These are phyloP conservation scores for Taiozyma sp. DNA, from an alignment of 1,139 yeast genomes.

Conservation along the genomic window DNA sequence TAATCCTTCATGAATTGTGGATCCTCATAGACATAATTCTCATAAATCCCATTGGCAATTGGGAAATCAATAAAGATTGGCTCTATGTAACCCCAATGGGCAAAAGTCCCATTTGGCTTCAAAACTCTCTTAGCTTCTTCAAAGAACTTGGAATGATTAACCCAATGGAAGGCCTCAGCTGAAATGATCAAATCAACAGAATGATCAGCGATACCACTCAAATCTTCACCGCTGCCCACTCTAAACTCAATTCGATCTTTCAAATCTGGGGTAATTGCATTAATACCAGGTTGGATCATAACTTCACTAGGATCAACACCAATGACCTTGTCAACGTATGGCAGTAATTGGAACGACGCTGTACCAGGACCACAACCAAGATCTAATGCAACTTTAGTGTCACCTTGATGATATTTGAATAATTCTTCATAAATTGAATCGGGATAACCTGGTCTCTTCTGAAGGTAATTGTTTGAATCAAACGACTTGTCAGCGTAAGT, in stretches of 20 bases:
- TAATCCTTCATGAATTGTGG: constrained; percentile 55
- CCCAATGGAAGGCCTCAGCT: constrained; percentile 83
- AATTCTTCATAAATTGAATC: constrained; percentile 42
- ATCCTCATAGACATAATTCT: constrained; percentile 31
- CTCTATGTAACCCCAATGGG: constrained; percentile 78
- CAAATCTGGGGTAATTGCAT: constrained; percentile 6
- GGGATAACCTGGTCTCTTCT: constrained; percentile 67
- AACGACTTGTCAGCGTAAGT: constrained; percentile 57
- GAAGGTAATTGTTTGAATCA: constrained; percentile 51
- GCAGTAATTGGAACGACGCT: constrained; percentile 52
- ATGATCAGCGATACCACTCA: constrained; percentile 18
- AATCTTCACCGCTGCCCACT: constrained; percentile 25
- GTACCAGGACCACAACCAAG: constrained; percentile 87
- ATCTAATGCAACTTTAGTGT: constrained; percentile 44
- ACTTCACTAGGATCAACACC: constrained; percentile 65
- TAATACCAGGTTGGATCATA: constrained; percentile 51
- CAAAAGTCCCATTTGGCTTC: constrained; percentile 56
- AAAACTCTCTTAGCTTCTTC: constrained; percentile 43
- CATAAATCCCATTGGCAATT: constrained; percentile 32
- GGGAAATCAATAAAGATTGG: constrained; percentile 43
- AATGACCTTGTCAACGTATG: constrained; percentile 39
- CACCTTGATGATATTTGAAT: constrained; percentile 33
- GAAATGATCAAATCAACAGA: constrained; percentile 60
- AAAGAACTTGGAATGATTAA: constrained; percentile 50
- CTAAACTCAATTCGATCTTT: constrained; percentile 19